These are phyloP conservation scores for Straminergon stramineum DNA, from an alignment of 225 moss, liverwort and hornwort genomes.

Conservation along the genomic window DNA sequence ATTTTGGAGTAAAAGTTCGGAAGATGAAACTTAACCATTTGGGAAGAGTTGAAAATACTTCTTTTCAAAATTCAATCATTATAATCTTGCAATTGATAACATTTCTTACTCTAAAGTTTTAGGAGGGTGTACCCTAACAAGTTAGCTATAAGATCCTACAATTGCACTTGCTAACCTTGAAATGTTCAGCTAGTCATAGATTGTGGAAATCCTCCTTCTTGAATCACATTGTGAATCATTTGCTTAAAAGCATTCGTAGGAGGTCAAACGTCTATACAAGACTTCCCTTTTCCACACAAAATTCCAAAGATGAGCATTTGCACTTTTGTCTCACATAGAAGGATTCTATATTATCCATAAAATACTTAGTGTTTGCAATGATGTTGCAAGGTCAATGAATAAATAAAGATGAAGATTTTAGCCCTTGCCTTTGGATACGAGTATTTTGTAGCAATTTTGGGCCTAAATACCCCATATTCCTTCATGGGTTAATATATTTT, in stretches of 20 bases:
- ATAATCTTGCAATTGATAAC: background rate
- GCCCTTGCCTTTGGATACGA: background rate
- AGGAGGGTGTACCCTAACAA: background rate
- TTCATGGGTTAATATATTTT: background rate
- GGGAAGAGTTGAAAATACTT: background rate
- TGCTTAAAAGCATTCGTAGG: background rate
- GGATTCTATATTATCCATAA: too few species aligned
- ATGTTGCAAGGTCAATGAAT: background rate
- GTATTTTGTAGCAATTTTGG: background rate
- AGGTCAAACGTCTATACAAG: accelerated
- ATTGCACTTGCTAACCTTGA: background rate
- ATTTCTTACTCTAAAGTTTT: accelerated
- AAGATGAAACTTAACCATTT: background rate
- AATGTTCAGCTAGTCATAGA: accelerated
- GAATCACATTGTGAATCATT: background rate
- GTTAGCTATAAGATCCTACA: background rate
- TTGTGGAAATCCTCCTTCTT: accelerated
- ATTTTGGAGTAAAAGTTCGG: background rate
- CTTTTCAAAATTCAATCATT: background rate
- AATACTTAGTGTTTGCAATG: accelerated
- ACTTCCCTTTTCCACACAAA: background rate
- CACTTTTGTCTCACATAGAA: background rate
- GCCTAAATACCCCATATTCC: background rate
- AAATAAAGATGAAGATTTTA: background rate
- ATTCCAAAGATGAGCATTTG: background rate